Evolutionary conservation across 306 rosid species (phyloP), one percentile per base, ranked within the genome.

Genomic region (Argentina anserina): DNA sequence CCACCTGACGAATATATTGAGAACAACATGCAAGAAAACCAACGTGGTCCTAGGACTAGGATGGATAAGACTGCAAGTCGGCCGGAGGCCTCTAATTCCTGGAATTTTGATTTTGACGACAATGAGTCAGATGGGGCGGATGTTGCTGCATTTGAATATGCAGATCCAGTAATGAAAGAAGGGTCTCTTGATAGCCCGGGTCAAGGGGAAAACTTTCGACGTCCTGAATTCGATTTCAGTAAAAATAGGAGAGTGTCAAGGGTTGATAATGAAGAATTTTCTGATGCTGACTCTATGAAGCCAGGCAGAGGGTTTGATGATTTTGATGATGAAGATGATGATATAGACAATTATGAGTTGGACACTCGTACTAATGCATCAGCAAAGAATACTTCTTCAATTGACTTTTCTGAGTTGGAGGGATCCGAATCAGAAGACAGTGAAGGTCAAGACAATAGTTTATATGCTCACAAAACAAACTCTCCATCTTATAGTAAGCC

Each of bases 81-180:
- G 53, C 81, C 79, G 70, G 95, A 88, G 85, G 87, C 83, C 79
- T 84, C 91, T 69, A 88, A 91, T 88, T 96, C 98, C 65, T 94
- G 98, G 98, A 91, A 94, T 84, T 94, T 94, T 74, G 89, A 94
- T 82, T 94, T 94, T 74, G 98, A 94, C 77, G 98, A 94, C 72
- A 83, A 91, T 65, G 98, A 94, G 81, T 94, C 98, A 49, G 98
- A 89, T 70, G 98, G 98, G 63, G 97, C 96, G 29, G 98, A 91
- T 80, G 98, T 94, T 81, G 97, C 97, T 75, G 90, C 95, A 68
- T 94, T 94, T 85, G 98, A 94, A 84, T 65, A 86, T 84, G 98
- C 98, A 13, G 98, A 94, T 86, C 83, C 83, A 13, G 87, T 84
- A 42, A 81, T 70, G 67, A 81, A 68, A 46, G 85, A 85, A 73